Percentiles rank a stretch among this genome's conserved stretches.
phyloP scores from a whole-genome alignment of 441 rosid genomes.

The Erodium trifolium region DNA sequence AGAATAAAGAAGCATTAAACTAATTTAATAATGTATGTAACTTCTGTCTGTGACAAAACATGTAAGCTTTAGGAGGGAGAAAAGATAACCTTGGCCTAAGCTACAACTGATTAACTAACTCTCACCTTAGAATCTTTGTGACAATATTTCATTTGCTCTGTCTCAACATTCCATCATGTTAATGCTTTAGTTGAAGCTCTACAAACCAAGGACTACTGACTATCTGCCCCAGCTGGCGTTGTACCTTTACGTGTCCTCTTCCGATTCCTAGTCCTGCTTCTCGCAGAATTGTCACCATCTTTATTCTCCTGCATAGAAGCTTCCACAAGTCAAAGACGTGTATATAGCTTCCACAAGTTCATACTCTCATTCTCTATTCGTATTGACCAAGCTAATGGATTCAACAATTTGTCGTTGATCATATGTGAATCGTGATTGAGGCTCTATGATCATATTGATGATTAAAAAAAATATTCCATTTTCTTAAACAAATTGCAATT shows the following conservation, averaged over 20 bases:
- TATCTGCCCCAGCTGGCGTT: slow-evolving; percentile 14
- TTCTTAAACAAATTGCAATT: neutral
- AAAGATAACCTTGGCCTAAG: neutral
- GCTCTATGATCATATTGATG: neutral
- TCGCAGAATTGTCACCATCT: slow-evolving; percentile 19
- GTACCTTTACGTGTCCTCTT: slow-evolving; percentile 31
- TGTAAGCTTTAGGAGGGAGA: neutral
- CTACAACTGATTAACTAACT: neutral
- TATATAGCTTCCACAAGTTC: no score
- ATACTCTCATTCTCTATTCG: neutral
- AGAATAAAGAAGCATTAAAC: neutral
- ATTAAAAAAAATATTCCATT: neutral
- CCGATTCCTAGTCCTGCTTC: slow-evolving; percentile 37
- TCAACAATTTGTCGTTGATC: neutral
- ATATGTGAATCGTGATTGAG: neutral
- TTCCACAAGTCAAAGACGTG: neutral
- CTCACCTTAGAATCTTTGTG: slow-evolving; percentile 7
- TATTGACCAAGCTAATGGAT: neutral
- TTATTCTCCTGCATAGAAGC: slow-evolving; percentile 33
- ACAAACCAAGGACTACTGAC: neutral
- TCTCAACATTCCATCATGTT: slow-evolving; percentile 6
- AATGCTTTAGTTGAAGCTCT: slow-evolving; percentile 3
- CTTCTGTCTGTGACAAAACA: neutral
- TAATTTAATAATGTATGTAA: neutral
- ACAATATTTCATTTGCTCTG: slow-evolving; percentile 1